Evolutionary conservation across 1,284 basidiomycete species (phyloP).

Genomic region (Ustilago xerochloae): DNA sequence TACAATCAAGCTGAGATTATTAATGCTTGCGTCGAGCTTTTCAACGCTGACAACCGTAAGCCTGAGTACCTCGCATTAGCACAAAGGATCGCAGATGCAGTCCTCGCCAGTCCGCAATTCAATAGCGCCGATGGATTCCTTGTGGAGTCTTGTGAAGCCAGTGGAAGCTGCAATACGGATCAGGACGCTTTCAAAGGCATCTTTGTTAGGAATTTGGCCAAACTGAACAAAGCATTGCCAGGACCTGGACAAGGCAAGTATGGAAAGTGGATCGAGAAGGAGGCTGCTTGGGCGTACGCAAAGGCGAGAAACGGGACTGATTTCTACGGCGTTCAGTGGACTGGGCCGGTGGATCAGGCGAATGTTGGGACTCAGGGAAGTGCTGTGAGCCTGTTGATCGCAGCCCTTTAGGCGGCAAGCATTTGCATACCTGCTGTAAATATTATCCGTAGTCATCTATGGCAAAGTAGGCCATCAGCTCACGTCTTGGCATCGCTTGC

Average conservation of each 20-base stretch:
- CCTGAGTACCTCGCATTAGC: background rate
- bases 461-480: too few relatives aligned
- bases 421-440: background rate
- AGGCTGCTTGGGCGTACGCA: constrained; percentile 4
- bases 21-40: constrained; percentile 4
- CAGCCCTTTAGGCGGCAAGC: background rate
- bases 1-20: constrained; percentile 17
- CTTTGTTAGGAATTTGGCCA: constrained; percentile 13
- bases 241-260: background rate
- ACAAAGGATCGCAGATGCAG: constrained; percentile 6
- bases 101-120: background rate
- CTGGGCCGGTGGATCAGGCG: constrained; percentile 7
- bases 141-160: constrained; percentile 8
- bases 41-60: constrained; percentile 3
- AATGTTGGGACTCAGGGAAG: constrained; percentile 22
- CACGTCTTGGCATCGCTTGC: too few relatives aligned
- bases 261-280: constrained; percentile 2
- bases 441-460: background rate
- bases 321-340: constrained; percentile 25
- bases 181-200: constrained; percentile 27
- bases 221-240: constrained; percentile 8
- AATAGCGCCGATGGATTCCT: constrained; percentile 1
- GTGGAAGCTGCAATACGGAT: constrained; percentile 11
- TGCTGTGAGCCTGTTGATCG: constrained; percentile 14
- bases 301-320: constrained; percentile 11